Evolutionary conservation across 768 basidiomycete genomes (phyloP).

Genomic region (Boletus sp.): DNA sequence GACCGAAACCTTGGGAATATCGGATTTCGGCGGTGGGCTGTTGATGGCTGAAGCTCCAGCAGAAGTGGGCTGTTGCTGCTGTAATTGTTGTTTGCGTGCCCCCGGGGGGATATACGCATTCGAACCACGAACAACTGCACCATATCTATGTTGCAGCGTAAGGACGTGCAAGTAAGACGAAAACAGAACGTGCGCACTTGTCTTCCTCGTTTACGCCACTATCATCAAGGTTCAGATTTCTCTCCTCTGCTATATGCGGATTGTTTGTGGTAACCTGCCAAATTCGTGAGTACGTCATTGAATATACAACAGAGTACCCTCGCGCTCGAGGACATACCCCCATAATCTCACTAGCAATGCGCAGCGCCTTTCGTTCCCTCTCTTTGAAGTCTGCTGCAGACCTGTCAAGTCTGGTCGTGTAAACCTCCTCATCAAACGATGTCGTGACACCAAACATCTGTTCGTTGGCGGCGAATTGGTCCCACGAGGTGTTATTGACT

Average conservation of each 20-base stretch:
- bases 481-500: conserved; percentile 58
- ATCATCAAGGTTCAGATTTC: conserved; percentile 62
- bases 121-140: conserved; percentile 83
- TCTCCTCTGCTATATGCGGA: conserved; percentile 88
- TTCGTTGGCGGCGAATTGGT: conserved; percentile 94
- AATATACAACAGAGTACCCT: conserved; percentile 3
- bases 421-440: conserved; percentile 88
- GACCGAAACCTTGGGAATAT: conserved; percentile 71
- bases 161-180: conserved; percentile 21
- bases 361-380: conserved; percentile 81
- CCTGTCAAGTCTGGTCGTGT: conserved; percentile 92
- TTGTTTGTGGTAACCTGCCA: conserved; percentile 64
- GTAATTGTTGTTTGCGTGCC: conserved; percentile 57
- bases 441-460: conserved; percentile 89
- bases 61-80: conserved; percentile 22
- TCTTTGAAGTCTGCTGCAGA: conserved; percentile 83
- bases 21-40: conserved; percentile 34
- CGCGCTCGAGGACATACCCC: conserved; percentile 49
- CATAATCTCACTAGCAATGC: conserved; percentile 89
- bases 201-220: conserved; percentile 90
- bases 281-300: conserved; percentile 10
- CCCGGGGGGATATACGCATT: conserved; percentile 95
- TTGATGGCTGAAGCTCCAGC: conserved; percentile 31
- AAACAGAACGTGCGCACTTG: conserved; percentile 56
- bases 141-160: conserved; percentile 57